Base-by-base conservation (phyloP, 306 rosid genomes). In the Cucumis hystrix region DNA sequence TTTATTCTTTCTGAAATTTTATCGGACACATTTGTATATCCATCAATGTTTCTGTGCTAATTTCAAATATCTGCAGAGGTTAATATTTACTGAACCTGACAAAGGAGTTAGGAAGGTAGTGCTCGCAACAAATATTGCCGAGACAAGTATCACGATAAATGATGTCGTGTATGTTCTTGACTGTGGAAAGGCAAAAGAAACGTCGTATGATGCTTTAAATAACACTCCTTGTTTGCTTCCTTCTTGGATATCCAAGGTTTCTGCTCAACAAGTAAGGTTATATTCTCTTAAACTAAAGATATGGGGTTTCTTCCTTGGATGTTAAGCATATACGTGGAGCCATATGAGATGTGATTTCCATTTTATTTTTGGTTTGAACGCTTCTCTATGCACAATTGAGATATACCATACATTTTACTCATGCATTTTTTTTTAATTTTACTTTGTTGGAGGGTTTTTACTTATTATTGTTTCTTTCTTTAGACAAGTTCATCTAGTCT, bases 131-230 rank as follows among this genome's bases (percentile, higher is more conserved):
- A 96, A 96, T 87, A 96, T 96, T 77, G 99, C 99, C 7, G 98
- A 92, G 86, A 96, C 99, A 9, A 96, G 99, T 82, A 92, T 96
- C 76, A 96, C 99, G 13, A 91, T 92, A 49, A 89, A 91, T 83
- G 99, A 96, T 61, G 89, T 96, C 75, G 99, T 92, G 74, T 92
- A 87, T 83, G 98, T 96, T 79, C 84, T 96, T 51, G 99, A 96
- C 84, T 96, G 99, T 23, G 99, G 99, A 80, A 96, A 96, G 88
- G 98, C 99, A 37, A 96, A 96, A 85, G 99, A 96, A 87, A 88
- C 98, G 40, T 91, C 99, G 8, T 96, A 96, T 82, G 99, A 96
- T 67, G 98, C 99, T 43, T 88, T 96, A 83, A 96, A 96, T 73
- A 96, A 96, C 83, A 92, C 99, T 41, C 97, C 99, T 75, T 96